phyloP scores from a whole-genome alignment of 108 stramenopile genomes.

The Cyclotella cryptica region DNA sequence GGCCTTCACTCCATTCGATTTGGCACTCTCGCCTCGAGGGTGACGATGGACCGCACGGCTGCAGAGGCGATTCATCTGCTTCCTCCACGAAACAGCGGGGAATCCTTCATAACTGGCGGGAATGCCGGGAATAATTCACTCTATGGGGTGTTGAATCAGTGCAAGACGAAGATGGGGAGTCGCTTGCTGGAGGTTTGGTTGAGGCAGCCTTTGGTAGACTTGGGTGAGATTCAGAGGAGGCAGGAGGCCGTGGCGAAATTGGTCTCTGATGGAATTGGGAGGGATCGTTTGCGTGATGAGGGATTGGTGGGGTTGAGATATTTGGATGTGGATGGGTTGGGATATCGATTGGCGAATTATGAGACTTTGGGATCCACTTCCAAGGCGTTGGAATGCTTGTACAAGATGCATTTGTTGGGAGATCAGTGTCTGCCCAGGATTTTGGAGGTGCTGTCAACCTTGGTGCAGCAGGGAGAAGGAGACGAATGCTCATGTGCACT shows the following conservation, averaged over 20 bases:
- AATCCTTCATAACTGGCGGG: slow-evolving; percentile 61
- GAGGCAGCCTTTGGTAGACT: slow-evolving; percentile 77
- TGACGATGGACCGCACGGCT: slow-evolving; percentile 83
- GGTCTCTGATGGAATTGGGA: slow-evolving; percentile 67
- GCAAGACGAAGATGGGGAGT: slow-evolving; percentile 78
- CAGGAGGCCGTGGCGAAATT: slow-evolving; percentile 76
- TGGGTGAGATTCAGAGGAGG: slow-evolving; percentile 58
- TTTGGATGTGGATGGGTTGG: slow-evolving; percentile 59
- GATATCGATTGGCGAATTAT: slow-evolving; percentile 39
- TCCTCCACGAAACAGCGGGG: slow-evolving; percentile 69
- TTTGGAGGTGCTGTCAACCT: slow-evolving; percentile 53
- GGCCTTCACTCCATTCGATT: slow-evolving; percentile 37
- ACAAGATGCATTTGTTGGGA: slow-evolving; percentile 75
- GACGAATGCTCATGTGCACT: slow-evolving; percentile 31
- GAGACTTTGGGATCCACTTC: slow-evolving; percentile 50
- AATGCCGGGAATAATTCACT: slow-evolving; percentile 68
- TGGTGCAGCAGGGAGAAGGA: slow-evolving; percentile 32
- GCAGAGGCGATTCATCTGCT: slow-evolving; percentile 76
- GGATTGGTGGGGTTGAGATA: slow-evolving; percentile 64
- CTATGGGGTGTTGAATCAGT: slow-evolving; percentile 72
- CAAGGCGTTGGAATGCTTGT: slow-evolving; percentile 76
- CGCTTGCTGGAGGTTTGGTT: slow-evolving; percentile 75
- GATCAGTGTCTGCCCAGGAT: slow-evolving; percentile 67
- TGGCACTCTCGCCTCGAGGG: slow-evolving; percentile 57
- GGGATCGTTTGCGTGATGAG: slow-evolving; percentile 72